Evolutionary conservation across 148 eudicot genomes (phyloP).

Genomic region (Fallopia convolvulus): DNA sequence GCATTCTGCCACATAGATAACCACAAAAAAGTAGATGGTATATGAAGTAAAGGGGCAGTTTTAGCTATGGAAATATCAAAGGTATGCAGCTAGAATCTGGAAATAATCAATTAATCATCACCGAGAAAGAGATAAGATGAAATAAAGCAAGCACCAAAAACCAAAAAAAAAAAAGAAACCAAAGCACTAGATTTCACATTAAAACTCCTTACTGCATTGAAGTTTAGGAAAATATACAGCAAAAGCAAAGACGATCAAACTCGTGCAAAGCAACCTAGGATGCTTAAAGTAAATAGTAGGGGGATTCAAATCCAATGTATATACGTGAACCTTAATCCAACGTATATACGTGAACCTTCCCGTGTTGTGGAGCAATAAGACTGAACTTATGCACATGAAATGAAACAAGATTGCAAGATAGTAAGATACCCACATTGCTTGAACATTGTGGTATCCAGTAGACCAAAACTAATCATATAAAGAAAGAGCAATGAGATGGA

Average conservation of each 20-base stretch:
- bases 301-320: background rate
- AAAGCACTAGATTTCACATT: background rate
- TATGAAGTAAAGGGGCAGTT: background rate
- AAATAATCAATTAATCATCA: background rate
- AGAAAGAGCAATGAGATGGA: background rate
- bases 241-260: background rate
- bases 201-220: background rate
- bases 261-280: background rate
- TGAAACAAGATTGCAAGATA: background rate
- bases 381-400: background rate
- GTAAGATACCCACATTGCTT: background rate
- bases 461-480: background rate
- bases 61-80: background rate
- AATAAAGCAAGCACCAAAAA: background rate
- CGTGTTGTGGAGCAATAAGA: background rate
- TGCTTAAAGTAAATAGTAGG: background rate
- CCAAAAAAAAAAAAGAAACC: background rate
- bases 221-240: background rate
- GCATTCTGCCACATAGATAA: slow-evolving; percentile 46
- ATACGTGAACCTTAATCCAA: background rate
- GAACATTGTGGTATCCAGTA: background rate
- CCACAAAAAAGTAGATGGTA: background rate
- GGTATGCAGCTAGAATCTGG: background rate
- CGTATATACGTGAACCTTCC: background rate
- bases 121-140: background rate